Conservation (phyloP, 306 rosid species). For the Sophora flavescens region DNA sequence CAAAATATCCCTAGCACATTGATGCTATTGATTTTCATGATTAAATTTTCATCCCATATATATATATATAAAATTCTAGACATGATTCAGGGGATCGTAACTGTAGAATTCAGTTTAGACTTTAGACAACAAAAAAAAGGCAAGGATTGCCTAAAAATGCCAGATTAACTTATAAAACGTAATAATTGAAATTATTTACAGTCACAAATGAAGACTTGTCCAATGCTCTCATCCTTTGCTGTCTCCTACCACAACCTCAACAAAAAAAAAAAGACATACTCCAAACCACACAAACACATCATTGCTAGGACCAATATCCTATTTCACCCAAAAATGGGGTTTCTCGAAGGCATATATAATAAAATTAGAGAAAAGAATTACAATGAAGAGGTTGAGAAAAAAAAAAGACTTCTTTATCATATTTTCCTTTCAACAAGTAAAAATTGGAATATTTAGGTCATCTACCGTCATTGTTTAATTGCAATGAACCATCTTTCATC, state of each 20-base stretch:
- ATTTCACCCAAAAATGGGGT: slow-evolving; percentile 46
- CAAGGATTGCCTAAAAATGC: slow-evolving; percentile 13
- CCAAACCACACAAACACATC: slow-evolving; percentile 49
- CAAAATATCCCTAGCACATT: too few species aligned
- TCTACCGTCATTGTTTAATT: slow-evolving; percentile 51
- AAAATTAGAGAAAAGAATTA: slow-evolving; percentile 49
- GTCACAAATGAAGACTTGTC: slow-evolving; percentile 49
- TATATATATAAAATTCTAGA: not conserved
- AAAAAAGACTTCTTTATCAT: slow-evolving; percentile 43
- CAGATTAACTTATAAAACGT: slow-evolving; percentile 43
- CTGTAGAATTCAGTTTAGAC: not conserved
- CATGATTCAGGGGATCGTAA: not conserved
- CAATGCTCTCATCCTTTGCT: slow-evolving; percentile 40
- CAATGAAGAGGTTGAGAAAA: slow-evolving; percentile 42
- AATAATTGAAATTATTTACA: slow-evolving; percentile 64
- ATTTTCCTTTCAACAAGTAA: slow-evolving; percentile 44
- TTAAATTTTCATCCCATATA: not conserved
- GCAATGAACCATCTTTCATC: slow-evolving; percentile 82
- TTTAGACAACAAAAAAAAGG: not conserved
- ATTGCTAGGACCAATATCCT: slow-evolving; percentile 48
- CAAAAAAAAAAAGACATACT: slow-evolving; percentile 44
- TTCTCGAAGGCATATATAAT: slow-evolving; percentile 17
- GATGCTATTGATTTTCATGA: too few species aligned
- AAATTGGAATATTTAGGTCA: slow-evolving; percentile 35
- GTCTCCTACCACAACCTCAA: slow-evolving; percentile 46